Evolutionary conservation across 2,329 filamentous ascomycete species (phyloP).

Genomic region (Fusarium denticulatum): DNA sequence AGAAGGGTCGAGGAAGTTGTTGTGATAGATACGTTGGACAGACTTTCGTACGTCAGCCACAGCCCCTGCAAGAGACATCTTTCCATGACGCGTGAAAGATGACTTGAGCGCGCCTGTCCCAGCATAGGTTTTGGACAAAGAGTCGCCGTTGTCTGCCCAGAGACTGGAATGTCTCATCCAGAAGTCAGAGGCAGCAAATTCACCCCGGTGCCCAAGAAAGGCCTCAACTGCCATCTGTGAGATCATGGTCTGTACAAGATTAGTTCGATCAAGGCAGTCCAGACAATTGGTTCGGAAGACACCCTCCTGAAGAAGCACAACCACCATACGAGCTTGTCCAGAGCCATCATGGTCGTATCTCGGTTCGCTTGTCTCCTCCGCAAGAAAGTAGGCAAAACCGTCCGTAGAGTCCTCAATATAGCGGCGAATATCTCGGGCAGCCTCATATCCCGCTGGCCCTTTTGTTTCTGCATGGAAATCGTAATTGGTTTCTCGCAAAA

Average conservation of each 20-base stretch:
- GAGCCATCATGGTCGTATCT: constrained; percentile 53
- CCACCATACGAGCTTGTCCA: constrained; percentile 61
- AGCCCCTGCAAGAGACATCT: constrained; percentile 93
- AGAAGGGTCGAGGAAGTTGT: constrained; percentile 95
- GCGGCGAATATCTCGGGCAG: constrained; percentile 82
- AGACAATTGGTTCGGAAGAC: constrained; percentile 96
- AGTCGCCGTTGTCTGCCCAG: constrained; percentile 98
- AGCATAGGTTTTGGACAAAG: constrained; percentile 93
- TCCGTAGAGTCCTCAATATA: constrained; percentile 83
- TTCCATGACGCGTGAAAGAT: constrained; percentile 92
- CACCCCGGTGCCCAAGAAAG: constrained; percentile 78
- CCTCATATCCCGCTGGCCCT: constrained; percentile 86
- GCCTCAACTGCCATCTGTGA: constrained; percentile 91
- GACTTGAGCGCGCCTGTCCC: constrained; percentile 96
- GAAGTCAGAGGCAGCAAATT: constrained; percentile 79
- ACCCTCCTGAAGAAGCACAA: constrained; percentile 91
- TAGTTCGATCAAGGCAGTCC: constrained; percentile 95
- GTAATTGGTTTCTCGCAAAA: constrained; percentile 86
- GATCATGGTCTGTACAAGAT: constrained; percentile 94
- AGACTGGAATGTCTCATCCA: constrained; percentile 92
- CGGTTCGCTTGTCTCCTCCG: constrained; percentile 73
- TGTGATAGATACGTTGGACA: constrained; percentile 93
- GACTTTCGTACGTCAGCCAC: constrained; percentile 97
- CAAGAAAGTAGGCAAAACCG: constrained; percentile 91
- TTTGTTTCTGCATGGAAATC: constrained; percentile 97